Percentiles rank a stretch among this genome's conserved stretches.
Conservation (phyloP, 192 early-diverging fungal species). For the Coemansia asiatica region DNA sequence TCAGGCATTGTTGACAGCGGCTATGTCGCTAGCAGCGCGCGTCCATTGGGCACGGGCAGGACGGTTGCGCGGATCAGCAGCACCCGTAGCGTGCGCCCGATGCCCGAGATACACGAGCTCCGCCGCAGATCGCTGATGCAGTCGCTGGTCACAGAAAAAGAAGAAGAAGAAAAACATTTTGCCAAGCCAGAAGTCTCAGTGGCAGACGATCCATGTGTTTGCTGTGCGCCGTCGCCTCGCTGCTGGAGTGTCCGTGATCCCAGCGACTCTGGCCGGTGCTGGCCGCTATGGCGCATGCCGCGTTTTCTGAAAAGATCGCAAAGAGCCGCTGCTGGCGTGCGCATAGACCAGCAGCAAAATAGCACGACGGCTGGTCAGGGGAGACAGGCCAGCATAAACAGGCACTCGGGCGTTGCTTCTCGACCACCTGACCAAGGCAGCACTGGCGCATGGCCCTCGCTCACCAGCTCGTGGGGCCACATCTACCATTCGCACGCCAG, state of each 20-base stretch:
- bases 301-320: background rate
- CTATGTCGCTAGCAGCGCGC: background rate
- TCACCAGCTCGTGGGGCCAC: slow-evolving; percentile 39
- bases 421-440: background rate
- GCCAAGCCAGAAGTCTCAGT: background rate
- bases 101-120: slow-evolving; percentile 3
- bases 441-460: slow-evolving; percentile 6
- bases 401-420: background rate
- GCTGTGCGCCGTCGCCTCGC: background rate
- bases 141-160: background rate
- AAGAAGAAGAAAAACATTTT: background rate
- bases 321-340: background rate
- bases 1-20: slow-evolving; percentile 3
- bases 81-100: slow-evolving; percentile 1
- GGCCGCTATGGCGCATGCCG: background rate
- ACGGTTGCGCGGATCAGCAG: slow-evolving; percentile 1
- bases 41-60: background rate
- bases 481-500: slow-evolving; percentile 27
- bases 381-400: too few relatives aligned
- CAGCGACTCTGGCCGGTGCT: background rate
- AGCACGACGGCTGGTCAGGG: too few relatives aligned
- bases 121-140: background rate
- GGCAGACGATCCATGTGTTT: background rate
- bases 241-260: background rate
- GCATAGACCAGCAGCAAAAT: background rate